Base-by-base conservation (phyloP, 306 rosid species). In the Coriaria nepalensis region DNA sequence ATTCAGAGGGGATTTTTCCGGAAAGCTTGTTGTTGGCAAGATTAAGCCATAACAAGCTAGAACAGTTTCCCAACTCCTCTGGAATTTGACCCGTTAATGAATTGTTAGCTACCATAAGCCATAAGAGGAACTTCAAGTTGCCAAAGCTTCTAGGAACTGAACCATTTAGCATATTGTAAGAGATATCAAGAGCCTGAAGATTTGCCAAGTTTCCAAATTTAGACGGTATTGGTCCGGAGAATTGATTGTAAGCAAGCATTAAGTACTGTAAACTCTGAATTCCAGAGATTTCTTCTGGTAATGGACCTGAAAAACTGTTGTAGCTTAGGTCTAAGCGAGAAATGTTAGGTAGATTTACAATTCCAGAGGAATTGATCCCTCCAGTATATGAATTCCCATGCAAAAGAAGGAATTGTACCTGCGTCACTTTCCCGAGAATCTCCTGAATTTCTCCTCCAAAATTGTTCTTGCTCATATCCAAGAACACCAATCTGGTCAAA, bases 61-160 rank as follows among this genome's bases (percentile, higher is more conserved):
- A 13, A 45, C 98, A 90, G 50, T 69, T 75, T 44, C 98, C 95
- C 43, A 90, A 40, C 60, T 82, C 94, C 10, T 29, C 58, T 0
- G 98, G 98, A 57, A 90, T 90, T 59, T 62, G 55, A 12, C 92
- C 98, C 0, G 64, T 62, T 52, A 90, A 68, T 8, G 60, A 68
- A 63, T 90, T 90, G 61, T 73, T 64, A 4, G 94, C 98, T 8
- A 90, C 83, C 98, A 90, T 90, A 65, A 90, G 58, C 98, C 98
- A 90, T 41, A 90, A 50, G 37, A 90, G 94, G 43, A 87, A 81
- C 10, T 34, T 79, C 65, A 90, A 64, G 34, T 82, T 82, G 35
- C 98, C 98, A 11, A 90, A n/a, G 59, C 70, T 73, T 36, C 72
- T 47, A 7, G 98, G 98, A 54, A 90, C 79, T 46, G 82, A 35